phyloP scores from a whole-genome alignment of 495 filamentous ascomycete species.

The Filosporella fistucella region DNA sequence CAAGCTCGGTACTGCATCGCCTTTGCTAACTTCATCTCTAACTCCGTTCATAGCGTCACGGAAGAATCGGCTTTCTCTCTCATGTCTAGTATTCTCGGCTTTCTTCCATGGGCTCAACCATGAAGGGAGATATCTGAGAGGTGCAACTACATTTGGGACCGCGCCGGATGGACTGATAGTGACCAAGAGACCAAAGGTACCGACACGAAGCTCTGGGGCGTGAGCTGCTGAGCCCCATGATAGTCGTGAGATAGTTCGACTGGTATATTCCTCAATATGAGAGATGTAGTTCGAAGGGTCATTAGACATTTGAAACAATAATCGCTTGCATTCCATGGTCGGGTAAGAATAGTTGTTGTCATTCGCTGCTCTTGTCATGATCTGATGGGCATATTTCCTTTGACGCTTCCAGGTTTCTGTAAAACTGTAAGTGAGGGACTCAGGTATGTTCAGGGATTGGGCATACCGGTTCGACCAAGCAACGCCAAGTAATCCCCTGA shows the following conservation, averaged over 20 bases:
- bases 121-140: conserved; percentile 38
- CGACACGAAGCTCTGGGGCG: conserved; percentile 44
- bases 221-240: conserved; percentile 50
- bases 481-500: conserved; percentile 24
- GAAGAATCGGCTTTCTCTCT: conserved; percentile 33
- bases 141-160: conserved; percentile 43
- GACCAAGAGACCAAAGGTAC: conserved; percentile 52
- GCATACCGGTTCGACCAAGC: conserved; percentile 19
- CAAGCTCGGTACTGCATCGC: conserved; percentile 21
- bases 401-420: conserved; percentile 54
- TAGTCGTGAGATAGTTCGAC: conserved; percentile 52
- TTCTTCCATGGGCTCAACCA: conserved; percentile 46
- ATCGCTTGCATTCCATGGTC: conserved; percentile 46
- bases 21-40: conserved; percentile 40
- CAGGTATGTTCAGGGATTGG: background rate
- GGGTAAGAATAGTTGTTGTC: conserved; percentile 45
- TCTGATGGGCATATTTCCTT: conserved; percentile 50
- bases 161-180: conserved; percentile 53
- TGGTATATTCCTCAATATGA: conserved; percentile 54
- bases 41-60: conserved; percentile 38
- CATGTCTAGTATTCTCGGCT: conserved; percentile 37
- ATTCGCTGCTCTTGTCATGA: conserved; percentile 44
- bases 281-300: conserved; percentile 28
- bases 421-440: background rate
- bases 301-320: conserved; percentile 39